phyloP scores from a whole-genome alignment of 2,329 filamentous ascomycete genomes.

The Colletotrichum sp. region DNA sequence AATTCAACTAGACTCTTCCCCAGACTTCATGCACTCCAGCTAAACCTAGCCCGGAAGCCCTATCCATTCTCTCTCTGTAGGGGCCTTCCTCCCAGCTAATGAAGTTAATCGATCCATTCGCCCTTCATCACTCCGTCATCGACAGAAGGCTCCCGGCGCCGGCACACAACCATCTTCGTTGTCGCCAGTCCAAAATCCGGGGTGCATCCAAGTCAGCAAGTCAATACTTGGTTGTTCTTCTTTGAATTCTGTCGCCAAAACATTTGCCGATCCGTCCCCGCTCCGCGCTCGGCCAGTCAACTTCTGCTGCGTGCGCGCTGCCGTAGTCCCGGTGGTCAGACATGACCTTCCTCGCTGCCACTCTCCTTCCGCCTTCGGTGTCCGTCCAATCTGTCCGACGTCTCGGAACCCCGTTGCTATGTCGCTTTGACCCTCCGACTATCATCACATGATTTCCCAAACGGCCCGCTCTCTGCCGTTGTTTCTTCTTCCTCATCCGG shows the following conservation, averaged over 20 bases:
- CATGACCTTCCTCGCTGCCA: neutral
- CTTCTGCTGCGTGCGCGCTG: neutral
- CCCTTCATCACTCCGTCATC: neutral
- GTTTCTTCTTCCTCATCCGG: neutral
- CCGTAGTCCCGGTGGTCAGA: neutral
- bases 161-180: neutral
- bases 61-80: neutral
- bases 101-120: neutral
- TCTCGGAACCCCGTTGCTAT: neutral
- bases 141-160: neutral
- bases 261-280: neutral
- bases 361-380: neutral
- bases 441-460: neutral
- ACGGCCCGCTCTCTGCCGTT: neutral
- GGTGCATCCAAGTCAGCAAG: neutral
- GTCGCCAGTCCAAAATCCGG: constrained; percentile 1
- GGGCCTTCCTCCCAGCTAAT: neutral
- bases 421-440: neutral
- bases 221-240: neutral
- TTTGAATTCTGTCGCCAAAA: neutral
- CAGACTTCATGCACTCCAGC: constrained; percentile 6
- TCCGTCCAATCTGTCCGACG: constrained; percentile 5
- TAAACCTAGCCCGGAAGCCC: neutral
- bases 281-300: neutral
- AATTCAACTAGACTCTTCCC: neutral